Conservation (phyloP, 306 rosid species). For the Inga oerstediana region DNA sequence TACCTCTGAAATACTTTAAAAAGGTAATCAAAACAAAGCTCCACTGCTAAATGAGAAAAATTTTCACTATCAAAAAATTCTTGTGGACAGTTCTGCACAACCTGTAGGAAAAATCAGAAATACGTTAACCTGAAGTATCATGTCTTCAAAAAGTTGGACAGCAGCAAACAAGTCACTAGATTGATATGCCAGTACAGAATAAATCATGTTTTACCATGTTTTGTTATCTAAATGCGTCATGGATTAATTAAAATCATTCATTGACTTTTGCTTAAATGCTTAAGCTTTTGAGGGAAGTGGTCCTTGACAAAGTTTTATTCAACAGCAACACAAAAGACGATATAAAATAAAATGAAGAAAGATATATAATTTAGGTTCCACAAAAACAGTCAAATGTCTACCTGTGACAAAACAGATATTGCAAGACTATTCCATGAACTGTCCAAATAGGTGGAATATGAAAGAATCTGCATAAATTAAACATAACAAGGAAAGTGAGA, state of each 20-base stretch:
- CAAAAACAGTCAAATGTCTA: constrained; percentile 30
- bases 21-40: constrained; percentile 72
- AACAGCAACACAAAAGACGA: constrained; percentile 2
- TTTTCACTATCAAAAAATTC: constrained; percentile 60
- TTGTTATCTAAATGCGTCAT: background rate
- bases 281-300: background rate
- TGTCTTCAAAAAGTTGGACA: constrained; percentile 20
- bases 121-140: constrained; percentile 36
- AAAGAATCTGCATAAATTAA: constrained; percentile 73
- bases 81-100: constrained; percentile 81
- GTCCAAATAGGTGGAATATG: constrained; percentile 76
- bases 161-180: constrained; percentile 20
- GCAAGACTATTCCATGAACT: constrained; percentile 82
- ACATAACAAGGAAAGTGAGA: constrained; percentile 32
- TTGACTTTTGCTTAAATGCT: background rate
- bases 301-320: background rate
- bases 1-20: constrained; percentile 65
- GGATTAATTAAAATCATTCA: background rate
- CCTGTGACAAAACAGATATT: constrained; percentile 77
- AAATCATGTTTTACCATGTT: constrained; percentile 21
- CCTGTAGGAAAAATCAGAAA: constrained; percentile 47
- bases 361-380: background rate
- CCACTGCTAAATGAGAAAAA: constrained; percentile 65
- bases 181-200: constrained; percentile 25
- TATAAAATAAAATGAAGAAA: constrained; percentile 27